These are phyloP conservation scores for Gossypium stocksii DNA, from an alignment of 345 rosid genomes.

Conservation along the genomic window DNA sequence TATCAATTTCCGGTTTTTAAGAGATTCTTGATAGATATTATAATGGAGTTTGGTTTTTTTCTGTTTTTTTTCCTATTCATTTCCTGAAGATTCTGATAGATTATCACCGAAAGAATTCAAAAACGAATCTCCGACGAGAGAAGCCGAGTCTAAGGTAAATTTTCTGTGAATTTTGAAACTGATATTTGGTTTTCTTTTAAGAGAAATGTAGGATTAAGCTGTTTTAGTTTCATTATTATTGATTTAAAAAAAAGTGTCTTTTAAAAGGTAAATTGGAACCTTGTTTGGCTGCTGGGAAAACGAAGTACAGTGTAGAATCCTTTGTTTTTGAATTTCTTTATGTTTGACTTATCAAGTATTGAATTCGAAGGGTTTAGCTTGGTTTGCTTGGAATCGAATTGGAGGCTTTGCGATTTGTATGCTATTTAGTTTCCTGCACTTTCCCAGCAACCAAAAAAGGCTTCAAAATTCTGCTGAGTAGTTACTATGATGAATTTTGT, in stretches of 20 bases:
- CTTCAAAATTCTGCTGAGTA: neutral
- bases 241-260: too few relatives aligned
- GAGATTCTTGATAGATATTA: constrained; percentile 4
- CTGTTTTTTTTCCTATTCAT: neutral
- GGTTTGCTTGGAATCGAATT: neutral
- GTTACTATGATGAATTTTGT: neutral
- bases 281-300: constrained; percentile 23
- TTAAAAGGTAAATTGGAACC: neutral
- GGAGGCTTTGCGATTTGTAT: neutral
- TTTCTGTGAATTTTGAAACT: neutral
- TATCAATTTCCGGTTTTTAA: constrained; percentile 6
- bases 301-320: neutral
- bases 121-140: constrained; percentile 23
- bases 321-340: neutral
- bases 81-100: constrained; percentile 49
- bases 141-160: constrained; percentile 47
- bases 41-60: neutral
- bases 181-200: neutral
- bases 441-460: constrained; percentile 1
- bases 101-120: constrained; percentile 25
- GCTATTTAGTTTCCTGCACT: neutral
- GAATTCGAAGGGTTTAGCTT: neutral
- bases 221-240: neutral
- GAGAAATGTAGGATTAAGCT: neutral
- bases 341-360: constrained; percentile 8